phyloP scores from a whole-genome alignment of 805 yeast species.

The Barnettozyma siamensis region DNA sequence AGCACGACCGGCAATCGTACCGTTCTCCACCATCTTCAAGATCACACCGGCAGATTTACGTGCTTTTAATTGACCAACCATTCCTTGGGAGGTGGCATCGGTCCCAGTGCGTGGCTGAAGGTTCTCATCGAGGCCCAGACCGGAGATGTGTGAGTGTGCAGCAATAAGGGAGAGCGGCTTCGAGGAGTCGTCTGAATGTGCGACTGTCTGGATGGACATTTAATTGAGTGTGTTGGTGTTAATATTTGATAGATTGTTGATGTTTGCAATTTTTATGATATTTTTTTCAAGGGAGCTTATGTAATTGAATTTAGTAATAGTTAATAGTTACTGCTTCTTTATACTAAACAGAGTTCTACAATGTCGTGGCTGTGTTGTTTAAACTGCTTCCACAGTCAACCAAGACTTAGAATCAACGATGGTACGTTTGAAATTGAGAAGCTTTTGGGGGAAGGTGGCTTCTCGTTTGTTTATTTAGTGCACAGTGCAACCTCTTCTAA shows the following conservation, averaged over 20 bases:
- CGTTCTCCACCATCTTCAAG: slow-evolving; percentile 87
- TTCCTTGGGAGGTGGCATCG: slow-evolving; percentile 69
- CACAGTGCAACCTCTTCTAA: slow-evolving; percentile 34
- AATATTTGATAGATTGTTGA: too few species aligned
- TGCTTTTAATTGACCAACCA: slow-evolving; percentile 96
- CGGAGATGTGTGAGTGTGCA: slow-evolving; percentile 97
- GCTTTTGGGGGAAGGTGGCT: slow-evolving; percentile 88
- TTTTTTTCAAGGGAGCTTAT: too few species aligned
- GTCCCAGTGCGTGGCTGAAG: slow-evolving; percentile 64
- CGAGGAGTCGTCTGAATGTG: slow-evolving; percentile 34
- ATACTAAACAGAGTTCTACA: too few species aligned
- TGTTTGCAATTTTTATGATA: too few species aligned
- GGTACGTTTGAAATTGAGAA: slow-evolving; percentile 55
- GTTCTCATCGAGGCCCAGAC: slow-evolving; percentile 91
- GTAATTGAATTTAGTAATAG: too few species aligned
- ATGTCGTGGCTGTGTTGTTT: slow-evolving; percentile 8
- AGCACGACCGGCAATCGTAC: slow-evolving; percentile 95
- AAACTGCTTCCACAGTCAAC: slow-evolving; percentile 34
- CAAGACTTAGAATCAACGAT: slow-evolving; percentile 57
- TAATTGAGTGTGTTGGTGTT: too few species aligned
- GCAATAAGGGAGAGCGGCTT: slow-evolving; percentile 78
- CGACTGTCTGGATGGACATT: slow-evolving; percentile 38
- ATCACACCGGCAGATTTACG: slow-evolving; percentile 95
- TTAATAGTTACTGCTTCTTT: too few species aligned
- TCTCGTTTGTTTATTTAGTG: slow-evolving; percentile 80